Evolutionary conservation across 805 yeast genomes (phyloP).

Genomic region (Brettanomyces nanus): DNA sequence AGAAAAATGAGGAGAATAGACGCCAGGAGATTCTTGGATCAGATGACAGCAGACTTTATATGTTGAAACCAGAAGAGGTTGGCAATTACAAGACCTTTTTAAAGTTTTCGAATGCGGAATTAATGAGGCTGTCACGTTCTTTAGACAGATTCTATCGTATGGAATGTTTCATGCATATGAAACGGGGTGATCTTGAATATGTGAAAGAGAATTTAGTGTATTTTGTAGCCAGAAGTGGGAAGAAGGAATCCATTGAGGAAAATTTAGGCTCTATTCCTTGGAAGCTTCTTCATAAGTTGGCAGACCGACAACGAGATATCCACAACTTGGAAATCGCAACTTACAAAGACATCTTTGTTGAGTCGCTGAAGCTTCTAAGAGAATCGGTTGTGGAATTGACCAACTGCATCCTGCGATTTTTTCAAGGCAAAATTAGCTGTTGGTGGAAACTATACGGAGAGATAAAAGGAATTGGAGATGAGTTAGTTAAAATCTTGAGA

Average conservation of each 20-base stretch:
- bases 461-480: conserved; percentile 27
- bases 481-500: conserved; percentile 12
- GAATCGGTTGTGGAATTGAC: conserved; percentile 21
- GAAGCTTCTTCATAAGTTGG: conserved; percentile 1
- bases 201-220: conserved; percentile 5
- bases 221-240: conserved; percentile 10
- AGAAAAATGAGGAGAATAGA: neutral
- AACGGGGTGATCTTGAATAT: conserved; percentile 26
- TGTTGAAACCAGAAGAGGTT: conserved; percentile 28
- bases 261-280: conserved; percentile 9
- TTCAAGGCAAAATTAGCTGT: conserved; percentile 26
- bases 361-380: conserved; percentile 12
- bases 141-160: conserved; percentile 29
- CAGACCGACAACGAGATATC: conserved; percentile 2
- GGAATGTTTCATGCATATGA: conserved; percentile 14
- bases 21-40: neutral
- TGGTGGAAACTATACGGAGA: conserved; percentile 43
- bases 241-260: conserved; percentile 1
- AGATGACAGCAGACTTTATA: neutral
- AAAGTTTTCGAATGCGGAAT: conserved; percentile 36
- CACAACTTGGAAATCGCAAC: conserved; percentile 5
- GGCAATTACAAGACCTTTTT: conserved; percentile 41
- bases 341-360: conserved; percentile 9
- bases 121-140: conserved; percentile 23
- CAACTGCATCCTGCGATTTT: conserved; percentile 23